A percentile compares a stretch with the other conserved stretches of the same genome.
phyloP scores from a whole-genome alignment of 148 eudicot genomes.

The Arbutus unedo region DNA sequence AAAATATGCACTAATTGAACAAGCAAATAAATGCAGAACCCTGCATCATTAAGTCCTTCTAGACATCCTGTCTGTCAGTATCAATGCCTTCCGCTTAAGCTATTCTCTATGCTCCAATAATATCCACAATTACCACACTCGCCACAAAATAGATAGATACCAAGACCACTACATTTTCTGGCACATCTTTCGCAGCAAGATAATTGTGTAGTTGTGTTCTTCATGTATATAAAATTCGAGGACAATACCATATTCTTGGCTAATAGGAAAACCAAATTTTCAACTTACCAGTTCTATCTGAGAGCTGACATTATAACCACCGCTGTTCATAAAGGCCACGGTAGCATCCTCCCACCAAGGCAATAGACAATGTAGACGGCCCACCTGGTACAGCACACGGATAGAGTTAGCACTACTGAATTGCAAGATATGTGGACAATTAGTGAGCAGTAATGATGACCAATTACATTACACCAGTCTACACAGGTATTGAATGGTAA shows the following conservation, averaged over 20 bases:
- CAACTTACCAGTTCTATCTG: constrained; percentile 51
- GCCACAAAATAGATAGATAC: neutral
- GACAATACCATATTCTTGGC: neutral
- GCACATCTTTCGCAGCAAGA: neutral
- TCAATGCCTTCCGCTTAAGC: neutral
- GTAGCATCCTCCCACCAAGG: constrained; percentile 98
- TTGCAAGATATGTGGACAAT: neutral
- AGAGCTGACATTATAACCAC: constrained; percentile 70
- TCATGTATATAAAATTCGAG: neutral
- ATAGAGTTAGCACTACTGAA: neutral
- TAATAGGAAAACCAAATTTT: neutral
- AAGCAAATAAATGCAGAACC: neutral
- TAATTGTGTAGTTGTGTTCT: neutral
- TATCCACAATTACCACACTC: neutral
- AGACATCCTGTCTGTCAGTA: neutral
- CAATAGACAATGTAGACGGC: constrained; percentile 78
- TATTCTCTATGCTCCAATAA: neutral
- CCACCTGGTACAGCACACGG: constrained; percentile 42
- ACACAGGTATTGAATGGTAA: constrained; percentile 52
- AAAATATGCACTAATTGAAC: neutral
- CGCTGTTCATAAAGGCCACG: constrained; percentile 82
- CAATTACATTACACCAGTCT: constrained; percentile 77
- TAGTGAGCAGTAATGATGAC: neutral
- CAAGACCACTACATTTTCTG: neutral
- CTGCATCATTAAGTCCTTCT: neutral